Conservation (phyloP, 1,284 basidiomycete genomes). For the Ganoderma lingzhi region DNA sequence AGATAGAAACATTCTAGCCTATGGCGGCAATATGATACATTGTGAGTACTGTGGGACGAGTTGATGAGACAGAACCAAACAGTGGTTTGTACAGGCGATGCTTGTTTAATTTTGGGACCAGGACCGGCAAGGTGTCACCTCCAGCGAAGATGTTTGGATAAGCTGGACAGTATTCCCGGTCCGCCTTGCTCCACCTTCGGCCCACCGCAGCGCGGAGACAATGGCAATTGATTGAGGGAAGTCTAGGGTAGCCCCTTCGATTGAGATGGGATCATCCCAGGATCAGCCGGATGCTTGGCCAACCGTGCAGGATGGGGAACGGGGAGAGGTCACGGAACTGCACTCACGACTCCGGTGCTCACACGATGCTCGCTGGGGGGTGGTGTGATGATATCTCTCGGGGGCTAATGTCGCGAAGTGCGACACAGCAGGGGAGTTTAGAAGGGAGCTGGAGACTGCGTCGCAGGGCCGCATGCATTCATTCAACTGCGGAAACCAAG, state of each 20-base stretch:
- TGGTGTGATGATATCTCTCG: slow-evolving; percentile 1
- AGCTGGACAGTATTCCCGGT: neutral
- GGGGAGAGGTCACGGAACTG: neutral
- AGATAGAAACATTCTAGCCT: neutral
- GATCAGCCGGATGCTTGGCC: neutral
- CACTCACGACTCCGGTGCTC: slow-evolving; percentile 2
- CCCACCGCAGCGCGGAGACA: neutral
- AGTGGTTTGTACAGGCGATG: neutral
- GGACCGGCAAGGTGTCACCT: neutral
- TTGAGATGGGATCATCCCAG: slow-evolving; percentile 2
- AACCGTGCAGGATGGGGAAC: neutral
- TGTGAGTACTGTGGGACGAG: neutral
- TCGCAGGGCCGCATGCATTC: neutral
- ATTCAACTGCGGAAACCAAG: neutral
- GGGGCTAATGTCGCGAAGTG: slow-evolving; percentile 2
- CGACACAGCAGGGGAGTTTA: neutral
- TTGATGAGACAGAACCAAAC: neutral
- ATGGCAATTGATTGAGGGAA: neutral
- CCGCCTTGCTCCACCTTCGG: neutral
- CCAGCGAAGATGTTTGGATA: neutral
- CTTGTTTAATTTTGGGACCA: neutral
- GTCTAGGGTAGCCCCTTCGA: neutral
- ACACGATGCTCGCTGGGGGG: slow-evolving; percentile 3
- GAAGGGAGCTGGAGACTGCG: neutral
- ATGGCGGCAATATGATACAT: slow-evolving; percentile 1